These are phyloP conservation scores for Prinsepia uniflora DNA, from an alignment of 306 rosid genomes.

Conservation along the genomic window DNA sequence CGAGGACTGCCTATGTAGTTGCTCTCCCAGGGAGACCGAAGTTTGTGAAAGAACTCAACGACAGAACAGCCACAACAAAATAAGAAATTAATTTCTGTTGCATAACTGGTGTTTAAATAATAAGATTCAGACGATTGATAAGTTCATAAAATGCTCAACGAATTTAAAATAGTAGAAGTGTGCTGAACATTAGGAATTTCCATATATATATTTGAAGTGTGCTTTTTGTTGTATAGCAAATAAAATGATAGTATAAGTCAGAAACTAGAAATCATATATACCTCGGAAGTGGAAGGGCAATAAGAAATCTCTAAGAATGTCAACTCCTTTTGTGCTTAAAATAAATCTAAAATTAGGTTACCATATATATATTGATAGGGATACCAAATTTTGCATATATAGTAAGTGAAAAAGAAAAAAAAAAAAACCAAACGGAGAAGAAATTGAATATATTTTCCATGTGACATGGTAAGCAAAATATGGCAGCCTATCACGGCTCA, in stretches of 20 bases:
- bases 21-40: not conserved
- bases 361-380: too few relatives aligned
- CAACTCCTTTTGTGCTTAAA: not conserved
- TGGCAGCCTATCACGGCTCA: too few relatives aligned
- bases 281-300: not conserved
- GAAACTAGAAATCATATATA: not conserved
- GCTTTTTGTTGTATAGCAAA: not conserved
- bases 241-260: not conserved
- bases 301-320: not conserved
- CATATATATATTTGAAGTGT: too few relatives aligned
- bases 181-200: too few relatives aligned
- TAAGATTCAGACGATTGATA: not conserved
- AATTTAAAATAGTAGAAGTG: too few relatives aligned
- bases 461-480: too few relatives aligned
- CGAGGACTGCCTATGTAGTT: not conserved
- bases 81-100: not conserved
- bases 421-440: too few relatives aligned
- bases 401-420: too few relatives aligned
- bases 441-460: too few relatives aligned
- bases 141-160: not conserved
- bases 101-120: not conserved
- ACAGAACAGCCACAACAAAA: not conserved
- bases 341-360: not conserved
- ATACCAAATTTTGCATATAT: too few relatives aligned
- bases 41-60: not conserved